phyloP scores from a whole-genome alignment of 2,329 filamentous ascomycete species.

The Lomentospora prolificans region DNA sequence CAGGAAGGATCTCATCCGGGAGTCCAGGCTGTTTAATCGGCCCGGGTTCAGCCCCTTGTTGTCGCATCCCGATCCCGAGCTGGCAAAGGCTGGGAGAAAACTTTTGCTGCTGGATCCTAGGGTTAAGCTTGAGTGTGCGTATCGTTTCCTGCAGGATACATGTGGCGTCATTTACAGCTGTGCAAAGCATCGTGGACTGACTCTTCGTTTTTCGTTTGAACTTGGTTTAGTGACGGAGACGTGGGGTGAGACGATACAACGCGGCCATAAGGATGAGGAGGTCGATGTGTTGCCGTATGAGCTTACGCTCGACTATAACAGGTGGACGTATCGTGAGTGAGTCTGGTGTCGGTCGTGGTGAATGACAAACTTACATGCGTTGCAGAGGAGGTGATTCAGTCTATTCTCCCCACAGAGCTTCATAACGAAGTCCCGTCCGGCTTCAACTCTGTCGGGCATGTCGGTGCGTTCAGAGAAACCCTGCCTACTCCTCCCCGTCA shows the following conservation, averaged over 20 bases:
- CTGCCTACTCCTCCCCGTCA: not conserved
- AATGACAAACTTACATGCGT: slow-evolving; percentile 16
- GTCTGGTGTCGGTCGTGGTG: not conserved
- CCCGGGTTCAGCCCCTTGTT: slow-evolving; percentile 53
- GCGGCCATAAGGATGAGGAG: slow-evolving; percentile 58
- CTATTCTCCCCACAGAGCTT: slow-evolving; percentile 70
- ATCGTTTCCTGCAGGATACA: not conserved
- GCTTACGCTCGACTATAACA: slow-evolving; percentile 68
- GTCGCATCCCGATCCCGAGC: slow-evolving; percentile 47
- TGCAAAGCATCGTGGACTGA: too few relatives aligned
- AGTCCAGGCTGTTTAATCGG: slow-evolving; percentile 52
- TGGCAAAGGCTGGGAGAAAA: slow-evolving; percentile 46
- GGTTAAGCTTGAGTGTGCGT: slow-evolving; percentile 41
- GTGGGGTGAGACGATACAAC: slow-evolving; percentile 62
- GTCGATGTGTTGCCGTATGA: slow-evolving; percentile 66
- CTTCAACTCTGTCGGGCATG: slow-evolving; percentile 82
- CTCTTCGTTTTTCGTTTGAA: not conserved
- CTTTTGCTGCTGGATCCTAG: slow-evolving; percentile 50
- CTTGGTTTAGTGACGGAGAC: slow-evolving; percentile 43
- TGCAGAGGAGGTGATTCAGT: slow-evolving; percentile 71
- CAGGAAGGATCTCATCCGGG: slow-evolving; percentile 47
- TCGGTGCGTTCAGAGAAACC: slow-evolving; percentile 55
- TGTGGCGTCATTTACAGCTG: too few relatives aligned
- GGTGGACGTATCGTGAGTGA: slow-evolving; percentile 71
- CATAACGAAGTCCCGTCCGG: slow-evolving; percentile 75